These are phyloP conservation scores for Lepidium aucheri DNA, from an alignment of 345 rosid species.

Conservation along the genomic window DNA sequence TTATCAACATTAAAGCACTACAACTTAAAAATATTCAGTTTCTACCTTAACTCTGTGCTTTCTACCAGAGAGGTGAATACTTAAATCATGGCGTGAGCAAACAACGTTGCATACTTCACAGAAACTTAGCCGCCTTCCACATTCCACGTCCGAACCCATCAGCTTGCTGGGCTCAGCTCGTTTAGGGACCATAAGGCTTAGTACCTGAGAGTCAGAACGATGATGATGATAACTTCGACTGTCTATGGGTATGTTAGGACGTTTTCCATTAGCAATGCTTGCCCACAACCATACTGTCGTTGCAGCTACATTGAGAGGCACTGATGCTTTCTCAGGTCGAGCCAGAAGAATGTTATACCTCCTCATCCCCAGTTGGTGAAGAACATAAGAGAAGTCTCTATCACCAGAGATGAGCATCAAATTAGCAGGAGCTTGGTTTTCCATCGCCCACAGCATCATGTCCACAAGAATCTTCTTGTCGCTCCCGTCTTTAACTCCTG, in stretches of 20 bases:
- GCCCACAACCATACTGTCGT: conserved; percentile 72
- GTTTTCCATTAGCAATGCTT: conserved; percentile 57
- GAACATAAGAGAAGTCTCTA: no score
- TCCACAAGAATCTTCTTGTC: conserved; percentile 82
- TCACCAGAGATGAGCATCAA: no score
- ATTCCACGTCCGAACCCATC: not conserved
- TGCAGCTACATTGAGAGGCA: conserved; percentile 55
- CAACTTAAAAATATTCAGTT: no score
- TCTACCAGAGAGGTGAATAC: not conserved
- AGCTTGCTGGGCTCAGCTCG: conserved; percentile 25
- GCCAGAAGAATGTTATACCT: no score
- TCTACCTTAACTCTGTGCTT: conserved; percentile 11
- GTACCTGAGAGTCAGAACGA: conserved; percentile 6
- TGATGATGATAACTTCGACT: conserved; percentile 17
- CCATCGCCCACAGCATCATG: conserved; percentile 79
- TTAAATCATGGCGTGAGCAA: conserved; percentile 25
- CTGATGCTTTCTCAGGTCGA: conserved; percentile 40
- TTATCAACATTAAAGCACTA: no score
- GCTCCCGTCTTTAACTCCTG: conserved; percentile 82
- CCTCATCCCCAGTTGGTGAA: no score
- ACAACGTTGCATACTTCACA: conserved; percentile 42
- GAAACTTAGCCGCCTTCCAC: not conserved
- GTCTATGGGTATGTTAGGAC: conserved; percentile 23
- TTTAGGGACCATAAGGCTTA: conserved; percentile 18
- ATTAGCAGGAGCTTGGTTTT: conserved; percentile 78